These are phyloP conservation scores for Excoecaria agallocha DNA, from an alignment of 345 rosid genomes.

Conservation along the genomic window DNA sequence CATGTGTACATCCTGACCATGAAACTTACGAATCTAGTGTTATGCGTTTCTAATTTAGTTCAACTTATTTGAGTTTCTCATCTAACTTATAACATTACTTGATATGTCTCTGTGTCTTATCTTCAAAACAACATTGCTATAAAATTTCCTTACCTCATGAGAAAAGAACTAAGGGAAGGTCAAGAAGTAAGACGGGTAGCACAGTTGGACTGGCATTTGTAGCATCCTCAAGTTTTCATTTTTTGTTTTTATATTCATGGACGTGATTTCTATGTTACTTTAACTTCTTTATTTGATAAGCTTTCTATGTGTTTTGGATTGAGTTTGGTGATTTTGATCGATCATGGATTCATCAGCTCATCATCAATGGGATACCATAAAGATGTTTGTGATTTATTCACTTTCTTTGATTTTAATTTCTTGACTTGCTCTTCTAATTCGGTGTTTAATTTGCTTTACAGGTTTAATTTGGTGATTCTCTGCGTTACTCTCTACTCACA, in stretches of 20 bases:
- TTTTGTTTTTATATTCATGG: no score
- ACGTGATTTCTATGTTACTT: no score
- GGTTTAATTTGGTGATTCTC: constrained; percentile 36
- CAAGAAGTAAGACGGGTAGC: constrained; percentile 95
- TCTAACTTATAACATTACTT: constrained; percentile 3
- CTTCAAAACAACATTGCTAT: constrained; percentile 55
- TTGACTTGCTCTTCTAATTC: background rate
- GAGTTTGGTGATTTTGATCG: no score
- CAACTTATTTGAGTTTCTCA: background rate
- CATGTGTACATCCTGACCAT: background rate
- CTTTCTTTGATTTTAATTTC: background rate
- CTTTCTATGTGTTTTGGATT: no score
- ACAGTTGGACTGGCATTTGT: constrained; percentile 91
- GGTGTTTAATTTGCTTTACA: constrained; percentile 3
- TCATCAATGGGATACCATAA: constrained; percentile 15
- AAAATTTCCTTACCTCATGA: constrained; percentile 82
- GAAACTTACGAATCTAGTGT: background rate
- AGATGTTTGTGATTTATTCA: constrained; percentile 9
- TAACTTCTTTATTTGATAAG: no score
- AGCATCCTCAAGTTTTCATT: no score
- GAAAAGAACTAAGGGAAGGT: constrained; percentile 82
- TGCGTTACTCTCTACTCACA: no score
- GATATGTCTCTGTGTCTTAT: constrained; percentile 3
- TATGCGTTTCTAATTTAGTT: background rate
- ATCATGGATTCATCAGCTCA: no score